Conservation (phyloP, 371 early-diverging fungal genomes). For the Apophysomyces elegans region DNA sequence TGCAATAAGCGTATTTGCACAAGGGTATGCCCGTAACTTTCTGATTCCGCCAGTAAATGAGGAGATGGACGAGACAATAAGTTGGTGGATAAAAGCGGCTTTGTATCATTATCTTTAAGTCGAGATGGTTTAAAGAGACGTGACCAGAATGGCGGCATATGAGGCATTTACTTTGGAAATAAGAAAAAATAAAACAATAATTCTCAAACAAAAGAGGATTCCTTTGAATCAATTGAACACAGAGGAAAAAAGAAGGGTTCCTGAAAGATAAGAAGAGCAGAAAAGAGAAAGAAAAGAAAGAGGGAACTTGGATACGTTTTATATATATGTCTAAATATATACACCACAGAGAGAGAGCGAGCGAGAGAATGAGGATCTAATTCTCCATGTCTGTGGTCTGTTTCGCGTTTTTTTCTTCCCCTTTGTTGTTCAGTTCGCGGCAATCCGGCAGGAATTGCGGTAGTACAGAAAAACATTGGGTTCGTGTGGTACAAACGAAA, state of each 20-base stretch:
- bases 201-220: too few relatives aligned
- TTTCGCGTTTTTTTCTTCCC: not conserved
- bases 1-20: slow-evolving; percentile 3
- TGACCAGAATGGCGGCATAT: slow-evolving; percentile 1
- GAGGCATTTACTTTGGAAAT: too few relatives aligned
- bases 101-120: not conserved
- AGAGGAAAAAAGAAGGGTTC: too few relatives aligned
- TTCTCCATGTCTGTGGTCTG: too few relatives aligned
- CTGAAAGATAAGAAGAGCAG: too few relatives aligned
- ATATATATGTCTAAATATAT: too few relatives aligned
- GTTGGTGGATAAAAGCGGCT: not conserved
- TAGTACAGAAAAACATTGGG: not conserved
- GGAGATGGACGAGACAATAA: not conserved
- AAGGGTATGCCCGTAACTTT: slow-evolving; percentile 6
- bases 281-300: too few relatives aligned
- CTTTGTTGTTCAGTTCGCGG: not conserved
- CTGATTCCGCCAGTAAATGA: slow-evolving; percentile 10
- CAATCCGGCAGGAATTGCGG: not conserved
- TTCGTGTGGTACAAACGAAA: not conserved
- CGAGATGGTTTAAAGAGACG: not conserved
- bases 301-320: too few relatives aligned
- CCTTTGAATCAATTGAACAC: too few relatives aligned
- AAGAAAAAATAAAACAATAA: too few relatives aligned
- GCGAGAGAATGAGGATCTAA: too few relatives aligned
- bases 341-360: too few relatives aligned